These are phyloP conservation scores for Phyllosticta capitalensis DNA, from an alignment of 2,329 filamentous ascomycete species.

Conservation along the genomic window DNA sequence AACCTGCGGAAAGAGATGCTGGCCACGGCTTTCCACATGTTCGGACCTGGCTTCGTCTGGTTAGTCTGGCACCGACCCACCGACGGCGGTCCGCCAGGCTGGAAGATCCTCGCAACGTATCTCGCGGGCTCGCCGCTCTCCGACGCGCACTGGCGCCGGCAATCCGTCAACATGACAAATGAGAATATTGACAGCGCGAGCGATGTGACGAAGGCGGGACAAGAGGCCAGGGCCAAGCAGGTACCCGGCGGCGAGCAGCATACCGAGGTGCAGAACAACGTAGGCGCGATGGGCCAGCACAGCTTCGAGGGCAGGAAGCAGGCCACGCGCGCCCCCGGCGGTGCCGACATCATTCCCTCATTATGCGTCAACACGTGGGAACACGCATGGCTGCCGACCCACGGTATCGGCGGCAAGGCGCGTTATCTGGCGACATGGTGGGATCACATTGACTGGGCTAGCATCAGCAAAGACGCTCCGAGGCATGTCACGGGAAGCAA, in stretches of 20 bases:
- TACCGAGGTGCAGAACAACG: constrained; percentile 23
- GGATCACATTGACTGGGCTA: constrained; percentile 75
- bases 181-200: constrained; percentile 24
- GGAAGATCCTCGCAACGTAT: constrained; percentile 77
- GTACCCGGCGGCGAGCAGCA: not conserved
- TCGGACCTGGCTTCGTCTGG: constrained; percentile 96
- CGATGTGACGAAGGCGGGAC: not conserved
- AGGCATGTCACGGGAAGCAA: not conserved
- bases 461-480: constrained; percentile 38
- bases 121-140: constrained; percentile 82
- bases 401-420: constrained; percentile 62
- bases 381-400: constrained; percentile 83
- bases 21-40: constrained; percentile 78
- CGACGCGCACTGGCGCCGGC: constrained; percentile 69
- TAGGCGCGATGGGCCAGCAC: constrained; percentile 30
- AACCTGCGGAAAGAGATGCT: constrained; percentile 73
- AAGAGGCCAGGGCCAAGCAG: not conserved
- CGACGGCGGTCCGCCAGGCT: constrained; percentile 36
- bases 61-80: constrained; percentile 51
- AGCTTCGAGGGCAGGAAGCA: constrained; percentile 20
- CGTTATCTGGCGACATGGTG: constrained; percentile 76
- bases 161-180: constrained; percentile 61
- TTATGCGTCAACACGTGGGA: constrained; percentile 95
- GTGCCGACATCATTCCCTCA: constrained; percentile 61
- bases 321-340: constrained; percentile 50